Conservation (phyloP, 1,284 basidiomycete genomes). For the Naganishia albida region DNA sequence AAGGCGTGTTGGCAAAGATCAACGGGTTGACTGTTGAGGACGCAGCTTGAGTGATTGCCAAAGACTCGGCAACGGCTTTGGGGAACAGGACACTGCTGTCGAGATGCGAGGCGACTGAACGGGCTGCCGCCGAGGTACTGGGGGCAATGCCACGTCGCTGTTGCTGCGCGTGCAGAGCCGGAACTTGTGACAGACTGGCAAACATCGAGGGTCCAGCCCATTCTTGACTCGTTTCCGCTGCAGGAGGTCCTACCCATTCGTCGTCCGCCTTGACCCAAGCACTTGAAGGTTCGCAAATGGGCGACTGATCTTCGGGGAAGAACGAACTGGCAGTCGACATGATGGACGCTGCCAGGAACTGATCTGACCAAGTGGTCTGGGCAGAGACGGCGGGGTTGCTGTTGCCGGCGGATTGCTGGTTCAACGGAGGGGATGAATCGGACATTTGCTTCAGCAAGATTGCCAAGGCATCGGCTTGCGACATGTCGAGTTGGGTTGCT, state of each 20-base stretch:
- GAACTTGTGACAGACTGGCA: slow-evolving; percentile 22
- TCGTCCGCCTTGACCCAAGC: slow-evolving; percentile 14
- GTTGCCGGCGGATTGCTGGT: not conserved
- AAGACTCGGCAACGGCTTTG: slow-evolving; percentile 6
- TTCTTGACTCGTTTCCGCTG: not conserved
- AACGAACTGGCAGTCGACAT: slow-evolving; percentile 20
- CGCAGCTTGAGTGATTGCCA: not conserved
- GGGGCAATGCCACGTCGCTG: not conserved
- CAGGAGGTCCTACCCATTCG: slow-evolving; percentile 9
- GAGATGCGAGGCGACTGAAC: slow-evolving; percentile 5
- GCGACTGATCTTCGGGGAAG: slow-evolving; percentile 26
- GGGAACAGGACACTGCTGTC: slow-evolving; percentile 21
- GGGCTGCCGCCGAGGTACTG: not conserved
- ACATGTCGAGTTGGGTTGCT: not conserved
- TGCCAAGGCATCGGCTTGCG: not conserved
- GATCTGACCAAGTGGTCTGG: slow-evolving; percentile 15
- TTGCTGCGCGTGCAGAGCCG: slow-evolving; percentile 21
- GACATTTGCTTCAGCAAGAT: slow-evolving; percentile 5
- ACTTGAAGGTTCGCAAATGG: slow-evolving; percentile 21
- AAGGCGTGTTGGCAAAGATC: slow-evolving; percentile 19
- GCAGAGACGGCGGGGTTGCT: slow-evolving; percentile 8
- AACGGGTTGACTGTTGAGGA: slow-evolving; percentile 20
- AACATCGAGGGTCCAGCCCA: slow-evolving; percentile 24
- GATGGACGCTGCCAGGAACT: slow-evolving; percentile 19
- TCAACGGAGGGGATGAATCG: not conserved